Evolutionary conservation across 331 rosid genomes (phyloP).

Genomic region (Dryas integrifolia): DNA sequence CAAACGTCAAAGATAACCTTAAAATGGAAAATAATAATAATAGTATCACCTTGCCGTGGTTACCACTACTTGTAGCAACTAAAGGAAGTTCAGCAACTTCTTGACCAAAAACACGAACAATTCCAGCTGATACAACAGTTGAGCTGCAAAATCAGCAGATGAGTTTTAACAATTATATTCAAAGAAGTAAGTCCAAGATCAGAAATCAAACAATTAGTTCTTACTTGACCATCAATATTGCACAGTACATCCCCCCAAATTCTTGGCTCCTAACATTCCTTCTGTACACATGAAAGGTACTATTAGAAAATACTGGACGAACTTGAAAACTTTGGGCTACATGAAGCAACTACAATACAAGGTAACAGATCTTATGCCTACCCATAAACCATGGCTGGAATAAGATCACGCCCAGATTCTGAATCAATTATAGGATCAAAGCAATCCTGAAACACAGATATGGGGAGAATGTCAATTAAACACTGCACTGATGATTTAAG

Average conservation of each 20-base stretch:
- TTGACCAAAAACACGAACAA: conserved; percentile 79
- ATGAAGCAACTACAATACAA: conserved; percentile 19
- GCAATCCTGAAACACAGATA: conserved; percentile 65
- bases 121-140: conserved; percentile 83
- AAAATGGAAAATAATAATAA: background rate
- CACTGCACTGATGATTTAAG: background rate
- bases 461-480: conserved; percentile 7
- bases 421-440: conserved; percentile 86
- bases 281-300: conserved; percentile 35
- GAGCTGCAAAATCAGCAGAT: conserved; percentile 58
- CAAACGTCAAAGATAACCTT: background rate
- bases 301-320: conserved; percentile 10
- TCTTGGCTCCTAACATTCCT: conserved; percentile 82
- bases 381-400: conserved; percentile 99
- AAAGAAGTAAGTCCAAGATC: background rate
- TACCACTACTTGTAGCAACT: conserved; percentile 79
- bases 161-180: conserved; percentile 21
- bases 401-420: conserved; percentile 83
- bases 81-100: conserved; percentile 89
- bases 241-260: conserved; percentile 95
- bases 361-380: conserved; percentile 29
- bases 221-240: conserved; percentile 77
- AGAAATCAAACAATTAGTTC: conserved; percentile 32
- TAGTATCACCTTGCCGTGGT: conserved; percentile 77
- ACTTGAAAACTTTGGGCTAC: conserved; percentile 10